Conservation (phyloP, 352 stramenopile genomes). For the Chrysophaeum taylorii region DNA sequence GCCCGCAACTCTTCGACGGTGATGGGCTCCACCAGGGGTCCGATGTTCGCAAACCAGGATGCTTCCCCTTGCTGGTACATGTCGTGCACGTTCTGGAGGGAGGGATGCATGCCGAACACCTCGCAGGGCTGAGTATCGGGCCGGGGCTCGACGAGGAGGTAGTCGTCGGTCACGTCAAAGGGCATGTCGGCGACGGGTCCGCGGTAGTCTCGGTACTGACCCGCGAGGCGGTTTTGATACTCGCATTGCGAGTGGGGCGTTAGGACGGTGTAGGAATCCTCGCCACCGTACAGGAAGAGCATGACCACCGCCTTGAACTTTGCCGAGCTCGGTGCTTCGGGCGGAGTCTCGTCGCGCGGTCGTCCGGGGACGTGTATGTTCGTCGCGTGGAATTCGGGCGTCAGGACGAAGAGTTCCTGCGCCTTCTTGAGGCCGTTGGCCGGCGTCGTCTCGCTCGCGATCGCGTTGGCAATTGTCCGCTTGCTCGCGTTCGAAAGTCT, state of each 20-base stretch:
- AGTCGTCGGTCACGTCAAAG: constrained; percentile 46
- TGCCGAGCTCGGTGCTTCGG: background rate
- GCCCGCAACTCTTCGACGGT: too few relatives aligned
- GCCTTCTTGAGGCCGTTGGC: background rate
- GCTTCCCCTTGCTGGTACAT: constrained; percentile 46
- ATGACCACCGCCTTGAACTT: constrained; percentile 47
- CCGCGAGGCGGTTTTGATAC: constrained; percentile 27
- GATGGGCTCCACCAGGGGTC: constrained; percentile 43
- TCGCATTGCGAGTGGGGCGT: constrained; percentile 39
- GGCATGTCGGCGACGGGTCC: constrained; percentile 14
- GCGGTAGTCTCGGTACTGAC: constrained; percentile 34
- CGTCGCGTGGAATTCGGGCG: constrained; percentile 46
- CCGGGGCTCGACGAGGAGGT: too few relatives aligned
- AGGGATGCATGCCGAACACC: constrained; percentile 46
- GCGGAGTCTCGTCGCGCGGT: background rate
- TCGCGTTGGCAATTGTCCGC: too few relatives aligned
- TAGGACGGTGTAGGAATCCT: constrained; percentile 44
- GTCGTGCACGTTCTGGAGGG: constrained; percentile 29
- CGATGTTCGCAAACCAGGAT: constrained; percentile 44
- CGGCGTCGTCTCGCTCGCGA: too few relatives aligned
- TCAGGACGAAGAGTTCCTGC: constrained; percentile 19
- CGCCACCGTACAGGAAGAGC: constrained; percentile 40
- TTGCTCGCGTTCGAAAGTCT: constrained; percentile 26
- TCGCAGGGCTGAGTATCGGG: constrained; percentile 35
- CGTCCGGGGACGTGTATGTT: constrained; percentile 17